Evolutionary conservation across 2,329 filamentous ascomycete species (phyloP).

Genomic region (Byssochlamys sp.): DNA sequence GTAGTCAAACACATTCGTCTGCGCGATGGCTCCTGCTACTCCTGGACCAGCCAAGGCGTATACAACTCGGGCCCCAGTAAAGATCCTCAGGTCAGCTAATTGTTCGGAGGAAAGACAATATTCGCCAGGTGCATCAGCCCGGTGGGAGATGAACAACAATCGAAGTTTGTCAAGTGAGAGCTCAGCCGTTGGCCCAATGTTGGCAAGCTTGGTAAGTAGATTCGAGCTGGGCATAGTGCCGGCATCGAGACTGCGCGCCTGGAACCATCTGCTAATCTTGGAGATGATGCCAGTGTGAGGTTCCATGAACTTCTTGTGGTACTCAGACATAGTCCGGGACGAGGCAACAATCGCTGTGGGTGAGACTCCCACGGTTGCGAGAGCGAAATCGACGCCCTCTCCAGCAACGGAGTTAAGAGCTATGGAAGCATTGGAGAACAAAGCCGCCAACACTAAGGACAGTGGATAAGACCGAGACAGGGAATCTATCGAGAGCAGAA

Average conservation of each 20-base stretch:
- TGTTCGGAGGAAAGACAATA: conserved; percentile 58
- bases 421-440: conserved; percentile 75
- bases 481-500: conserved; percentile 75
- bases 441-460: conserved; percentile 66
- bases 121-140: conserved; percentile 50
- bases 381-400: conserved; percentile 57
- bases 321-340: conserved; percentile 59
- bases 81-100: conserved; percentile 71
- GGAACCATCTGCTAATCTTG: conserved; percentile 60
- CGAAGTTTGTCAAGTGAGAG: conserved; percentile 59
- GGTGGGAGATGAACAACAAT: conserved; percentile 69
- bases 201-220: conserved; percentile 43
- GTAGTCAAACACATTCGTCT: conserved; percentile 84
- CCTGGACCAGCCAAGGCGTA: conserved; percentile 74
- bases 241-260: conserved; percentile 59
- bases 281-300: conserved; percentile 55
- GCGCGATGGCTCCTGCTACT: conserved; percentile 81
- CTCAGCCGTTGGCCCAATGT: conserved; percentile 30
- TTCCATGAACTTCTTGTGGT: conserved; percentile 53
- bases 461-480: conserved; percentile 72
- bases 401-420: conserved; percentile 83
- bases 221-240: conserved; percentile 65
- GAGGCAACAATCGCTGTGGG: conserved; percentile 77
- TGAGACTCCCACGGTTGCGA: conserved; percentile 63
- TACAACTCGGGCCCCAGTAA: conserved; percentile 67